These are phyloP conservation scores for Globisporangium carolinianum DNA, from an alignment of 352 stramenopile genomes.

Conservation along the genomic window DNA sequence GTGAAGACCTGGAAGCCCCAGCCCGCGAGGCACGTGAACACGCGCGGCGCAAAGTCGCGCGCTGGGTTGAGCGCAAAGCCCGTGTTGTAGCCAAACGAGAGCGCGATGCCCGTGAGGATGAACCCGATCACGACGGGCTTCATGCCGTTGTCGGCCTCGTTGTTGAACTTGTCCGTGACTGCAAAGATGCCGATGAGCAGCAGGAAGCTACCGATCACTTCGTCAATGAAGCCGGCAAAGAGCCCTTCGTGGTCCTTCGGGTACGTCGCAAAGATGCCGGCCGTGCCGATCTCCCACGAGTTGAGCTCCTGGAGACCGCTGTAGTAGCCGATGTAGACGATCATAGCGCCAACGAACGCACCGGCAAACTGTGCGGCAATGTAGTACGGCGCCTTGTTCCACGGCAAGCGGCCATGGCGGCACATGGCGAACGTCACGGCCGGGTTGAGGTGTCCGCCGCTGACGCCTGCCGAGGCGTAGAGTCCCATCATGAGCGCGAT, in stretches of 20 bases:
- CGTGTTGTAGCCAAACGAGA: slow-evolving; percentile 78
- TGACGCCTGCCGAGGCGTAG: slow-evolving; percentile 59
- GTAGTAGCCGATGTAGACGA: slow-evolving; percentile 69
- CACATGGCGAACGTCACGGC: slow-evolving; percentile 65
- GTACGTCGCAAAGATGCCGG: slow-evolving; percentile 70
- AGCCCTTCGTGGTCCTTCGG: slow-evolving; percentile 58
- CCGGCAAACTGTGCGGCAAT: slow-evolving; percentile 51
- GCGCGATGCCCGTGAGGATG: slow-evolving; percentile 65
- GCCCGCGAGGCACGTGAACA: slow-evolving; percentile 56
- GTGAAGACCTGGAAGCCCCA: slow-evolving; percentile 70
- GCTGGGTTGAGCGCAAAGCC: slow-evolving; percentile 69
- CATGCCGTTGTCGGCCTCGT: slow-evolving; percentile 52
- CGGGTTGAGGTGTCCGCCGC: slow-evolving; percentile 62
- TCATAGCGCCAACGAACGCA: slow-evolving; percentile 52
- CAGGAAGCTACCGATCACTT: slow-evolving; percentile 52
- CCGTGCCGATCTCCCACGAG: slow-evolving; percentile 51
- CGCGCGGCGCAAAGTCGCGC: slow-evolving; percentile 55
- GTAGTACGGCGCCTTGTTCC: slow-evolving; percentile 61
- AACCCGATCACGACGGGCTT: slow-evolving; percentile 68
- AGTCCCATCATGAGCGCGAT: slow-evolving; percentile 69
- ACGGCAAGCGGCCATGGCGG: slow-evolving; percentile 46
- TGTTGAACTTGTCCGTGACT: slow-evolving; percentile 69
- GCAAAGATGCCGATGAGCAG: slow-evolving; percentile 62
- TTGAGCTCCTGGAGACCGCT: slow-evolving; percentile 43
- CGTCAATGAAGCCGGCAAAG: slow-evolving; percentile 52